These are phyloP conservation scores for Malus sieversii DNA, from an alignment of 306 rosid genomes.

Conservation along the genomic window DNA sequence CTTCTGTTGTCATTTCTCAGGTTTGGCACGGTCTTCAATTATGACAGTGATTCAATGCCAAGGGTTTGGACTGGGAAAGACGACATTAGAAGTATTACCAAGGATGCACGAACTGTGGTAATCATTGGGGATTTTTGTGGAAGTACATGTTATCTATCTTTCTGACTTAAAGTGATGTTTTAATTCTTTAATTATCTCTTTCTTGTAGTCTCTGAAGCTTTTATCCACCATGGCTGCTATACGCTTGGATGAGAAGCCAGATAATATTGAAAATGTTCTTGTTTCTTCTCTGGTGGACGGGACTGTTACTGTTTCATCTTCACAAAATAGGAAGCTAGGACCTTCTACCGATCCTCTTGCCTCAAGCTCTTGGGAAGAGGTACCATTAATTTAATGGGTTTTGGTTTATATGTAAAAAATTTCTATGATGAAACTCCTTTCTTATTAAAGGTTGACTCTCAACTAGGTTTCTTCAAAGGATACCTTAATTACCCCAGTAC, in stretches of 20 bases:
- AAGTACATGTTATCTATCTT: not conserved
- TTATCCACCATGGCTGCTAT: slow-evolving; percentile 72
- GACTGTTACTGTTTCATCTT: slow-evolving; percentile 33
- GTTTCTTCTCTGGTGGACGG: slow-evolving; percentile 48
- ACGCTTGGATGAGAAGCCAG: slow-evolving; percentile 77
- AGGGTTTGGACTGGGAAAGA: slow-evolving; percentile 90
- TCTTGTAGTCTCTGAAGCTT: slow-evolving; percentile 67
- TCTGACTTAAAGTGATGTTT: not conserved
- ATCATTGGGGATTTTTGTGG: not conserved
- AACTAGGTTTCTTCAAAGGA: slow-evolving; percentile 56
- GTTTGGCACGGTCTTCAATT: slow-evolving; percentile 75
- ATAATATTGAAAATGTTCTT: slow-evolving; percentile 51
- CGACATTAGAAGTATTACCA: slow-evolving; percentile 73
- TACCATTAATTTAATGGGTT: slow-evolving; percentile 21
- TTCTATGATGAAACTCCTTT: slow-evolving; percentile 10
- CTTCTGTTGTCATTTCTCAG: slow-evolving; percentile 34
- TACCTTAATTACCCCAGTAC: slow-evolving; percentile 68
- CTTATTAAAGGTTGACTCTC: slow-evolving; percentile 5
- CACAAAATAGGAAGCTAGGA: slow-evolving; percentile 32
- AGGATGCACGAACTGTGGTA: slow-evolving; percentile 69
- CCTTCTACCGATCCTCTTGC: slow-evolving; percentile 61
- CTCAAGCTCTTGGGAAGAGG: slow-evolving; percentile 91
- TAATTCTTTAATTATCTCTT: not conserved
- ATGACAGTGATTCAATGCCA: slow-evolving; percentile 78
- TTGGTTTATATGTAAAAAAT: slow-evolving; percentile 9